A percentile compares a stretch with the other conserved stretches of the same genome.
Evolutionary conservation across 306 rosid species (phyloP).

Genomic region (Vigna hirtella): DNA sequence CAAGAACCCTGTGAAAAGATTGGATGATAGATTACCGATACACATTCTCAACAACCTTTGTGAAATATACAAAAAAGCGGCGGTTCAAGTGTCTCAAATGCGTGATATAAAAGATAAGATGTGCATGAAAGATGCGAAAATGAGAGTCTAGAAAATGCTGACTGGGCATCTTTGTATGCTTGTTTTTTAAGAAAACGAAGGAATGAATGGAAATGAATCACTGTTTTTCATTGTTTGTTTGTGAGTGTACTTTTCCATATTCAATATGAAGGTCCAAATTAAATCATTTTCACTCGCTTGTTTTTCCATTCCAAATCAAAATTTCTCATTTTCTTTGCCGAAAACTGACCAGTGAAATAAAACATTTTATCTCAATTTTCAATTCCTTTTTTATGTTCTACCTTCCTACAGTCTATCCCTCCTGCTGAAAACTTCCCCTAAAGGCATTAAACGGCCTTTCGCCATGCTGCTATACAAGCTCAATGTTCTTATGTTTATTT

Average conservation of each 20-base stretch:
- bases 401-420: neutral
- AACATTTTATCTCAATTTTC: neutral
- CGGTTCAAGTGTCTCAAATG: conserved; percentile 13
- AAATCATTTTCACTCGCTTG: neutral
- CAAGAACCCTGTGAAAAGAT: conserved; percentile 5
- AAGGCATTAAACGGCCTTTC: conserved; percentile 3
- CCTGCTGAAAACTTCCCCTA: neutral
- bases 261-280: conserved; percentile 4
- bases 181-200: neutral
- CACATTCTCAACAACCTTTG: neutral
- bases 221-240: neutral
- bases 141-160: neutral
- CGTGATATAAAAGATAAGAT: neutral
- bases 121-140: conserved; percentile 5
- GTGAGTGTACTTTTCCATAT: neutral
- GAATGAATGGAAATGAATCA: neutral
- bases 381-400: neutral
- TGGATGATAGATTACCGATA: conserved; percentile 14
- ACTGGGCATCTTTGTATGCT: neutral
- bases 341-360: neutral
- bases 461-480: conserved; percentile 15
- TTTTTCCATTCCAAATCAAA: conserved; percentile 2
- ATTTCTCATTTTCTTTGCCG: neutral
- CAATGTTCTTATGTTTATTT: neutral
- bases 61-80: neutral